phyloP scores from a whole-genome alignment of 345 rosid species.

The Corymbia maculata region DNA sequence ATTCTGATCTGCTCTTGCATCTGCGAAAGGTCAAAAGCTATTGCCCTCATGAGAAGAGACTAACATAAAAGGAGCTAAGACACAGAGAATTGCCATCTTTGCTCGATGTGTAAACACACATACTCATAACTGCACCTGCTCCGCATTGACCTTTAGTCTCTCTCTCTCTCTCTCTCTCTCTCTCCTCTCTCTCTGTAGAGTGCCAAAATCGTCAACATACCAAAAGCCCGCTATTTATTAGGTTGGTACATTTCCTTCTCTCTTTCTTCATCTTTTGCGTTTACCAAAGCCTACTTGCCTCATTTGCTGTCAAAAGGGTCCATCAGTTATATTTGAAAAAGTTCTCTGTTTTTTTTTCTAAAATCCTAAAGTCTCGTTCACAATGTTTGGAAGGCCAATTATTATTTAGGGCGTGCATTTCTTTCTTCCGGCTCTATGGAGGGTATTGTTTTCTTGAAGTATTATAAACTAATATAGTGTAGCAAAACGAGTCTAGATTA shows the following conservation, averaged over 20 bases:
- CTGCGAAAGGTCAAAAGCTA: background rate
- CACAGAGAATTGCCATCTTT: background rate
- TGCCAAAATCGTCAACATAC: background rate
- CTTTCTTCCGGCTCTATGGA: background rate
- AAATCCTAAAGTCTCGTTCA: background rate
- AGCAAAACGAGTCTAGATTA: background rate
- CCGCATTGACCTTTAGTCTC: background rate
- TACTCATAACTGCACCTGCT: background rate
- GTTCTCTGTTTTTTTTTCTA: background rate
- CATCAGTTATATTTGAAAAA: background rate
- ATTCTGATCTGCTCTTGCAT: background rate
- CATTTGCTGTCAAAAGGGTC: background rate
- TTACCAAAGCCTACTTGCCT: background rate
- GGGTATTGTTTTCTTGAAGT: background rate
- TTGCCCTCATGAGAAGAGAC: background rate
- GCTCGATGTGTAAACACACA: background rate
- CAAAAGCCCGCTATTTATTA: background rate
- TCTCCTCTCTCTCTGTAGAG: background rate
- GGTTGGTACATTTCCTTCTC: background rate
- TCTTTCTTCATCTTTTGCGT: background rate
- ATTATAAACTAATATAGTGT: background rate
- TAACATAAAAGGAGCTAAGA: background rate
- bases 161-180: background rate
- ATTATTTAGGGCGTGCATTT: background rate
- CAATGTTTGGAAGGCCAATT: background rate